phyloP scores from a whole-genome alignment of 257 asterid genomes.

The Solanum habrochaites region DNA sequence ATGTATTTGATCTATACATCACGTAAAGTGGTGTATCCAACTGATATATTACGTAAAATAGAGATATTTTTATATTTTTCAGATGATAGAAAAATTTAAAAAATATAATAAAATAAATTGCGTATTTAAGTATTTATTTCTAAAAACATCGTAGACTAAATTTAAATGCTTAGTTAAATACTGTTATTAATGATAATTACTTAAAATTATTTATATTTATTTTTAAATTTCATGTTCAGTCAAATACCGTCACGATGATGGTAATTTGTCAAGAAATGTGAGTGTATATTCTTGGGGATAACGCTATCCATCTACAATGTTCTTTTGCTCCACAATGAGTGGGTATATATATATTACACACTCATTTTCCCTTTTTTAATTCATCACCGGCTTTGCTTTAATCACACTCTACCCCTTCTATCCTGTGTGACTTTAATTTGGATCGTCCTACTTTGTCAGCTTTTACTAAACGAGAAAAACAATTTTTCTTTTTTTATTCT shows the following conservation, averaged over 20 bases:
- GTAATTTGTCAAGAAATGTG: neutral
- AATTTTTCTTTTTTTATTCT: neutral
- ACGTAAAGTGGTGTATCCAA: too few relatives aligned
- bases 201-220: fast-evolving
- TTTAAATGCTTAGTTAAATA: too few relatives aligned
- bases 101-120: too few relatives aligned
- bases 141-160: too few relatives aligned
- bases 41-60: too few relatives aligned
- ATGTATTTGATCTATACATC: too few relatives aligned
- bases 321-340: neutral
- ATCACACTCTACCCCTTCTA: neutral
- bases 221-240: neutral
- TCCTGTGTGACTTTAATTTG: neutral
- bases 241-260: fast-evolving
- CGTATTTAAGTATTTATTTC: too few relatives aligned
- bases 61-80: too few relatives aligned
- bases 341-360: neutral
- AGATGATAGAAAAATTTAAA: fast-evolving
- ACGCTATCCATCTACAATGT: neutral
- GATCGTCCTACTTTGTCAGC: neutral
- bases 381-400: neutral
- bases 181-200: too few relatives aligned
- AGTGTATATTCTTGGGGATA: neutral
- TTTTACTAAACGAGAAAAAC: neutral
- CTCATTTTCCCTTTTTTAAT: neutral